Conservation (phyloP, 768 basidiomycete species). For the Hygrophoropsis aurantiaca region DNA sequence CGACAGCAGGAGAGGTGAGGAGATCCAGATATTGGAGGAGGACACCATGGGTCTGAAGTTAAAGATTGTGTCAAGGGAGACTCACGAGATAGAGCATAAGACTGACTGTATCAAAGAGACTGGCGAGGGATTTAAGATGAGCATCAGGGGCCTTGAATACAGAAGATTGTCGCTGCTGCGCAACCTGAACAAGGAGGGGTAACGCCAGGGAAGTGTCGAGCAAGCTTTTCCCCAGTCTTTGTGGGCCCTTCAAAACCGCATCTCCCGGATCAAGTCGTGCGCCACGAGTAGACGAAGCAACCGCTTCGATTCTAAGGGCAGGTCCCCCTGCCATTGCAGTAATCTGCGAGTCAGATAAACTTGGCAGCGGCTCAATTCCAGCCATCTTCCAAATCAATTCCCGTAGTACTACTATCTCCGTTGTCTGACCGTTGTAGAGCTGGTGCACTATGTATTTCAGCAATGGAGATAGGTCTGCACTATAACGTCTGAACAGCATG, state of each 20-base stretch:
- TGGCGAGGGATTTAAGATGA: conserved; percentile 82
- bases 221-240: conserved; percentile 62
- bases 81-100: conserved; percentile 12
- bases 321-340: conserved; percentile 90
- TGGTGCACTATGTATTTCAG: conserved; percentile 92
- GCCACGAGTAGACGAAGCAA: conserved; percentile 77
- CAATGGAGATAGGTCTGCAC: conserved; percentile 78
- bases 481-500: conserved; percentile 85
- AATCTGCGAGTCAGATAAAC: conserved; percentile 86
- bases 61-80: conserved; percentile 19
- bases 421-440: conserved; percentile 76
- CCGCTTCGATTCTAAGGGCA: conserved; percentile 81
- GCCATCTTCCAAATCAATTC: conserved; percentile 96
- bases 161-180: conserved; percentile 86
- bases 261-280: conserved; percentile 69
- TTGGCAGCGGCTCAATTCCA: conserved; percentile 88
- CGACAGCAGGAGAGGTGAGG: conserved; percentile 67
- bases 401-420: conserved; percentile 88
- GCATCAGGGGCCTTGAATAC: conserved; percentile 73
- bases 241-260: conserved; percentile 61
- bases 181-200: conserved; percentile 88
- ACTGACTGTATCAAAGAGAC: conserved; percentile 86
- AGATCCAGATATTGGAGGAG: conserved; percentile 91
- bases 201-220: conserved; percentile 75
- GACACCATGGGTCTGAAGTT: conserved; percentile 80